Evolutionary conservation across 2,329 filamentous ascomycete genomes (phyloP).

Genomic region (Hymenotorrendiella dingleyae): DNA sequence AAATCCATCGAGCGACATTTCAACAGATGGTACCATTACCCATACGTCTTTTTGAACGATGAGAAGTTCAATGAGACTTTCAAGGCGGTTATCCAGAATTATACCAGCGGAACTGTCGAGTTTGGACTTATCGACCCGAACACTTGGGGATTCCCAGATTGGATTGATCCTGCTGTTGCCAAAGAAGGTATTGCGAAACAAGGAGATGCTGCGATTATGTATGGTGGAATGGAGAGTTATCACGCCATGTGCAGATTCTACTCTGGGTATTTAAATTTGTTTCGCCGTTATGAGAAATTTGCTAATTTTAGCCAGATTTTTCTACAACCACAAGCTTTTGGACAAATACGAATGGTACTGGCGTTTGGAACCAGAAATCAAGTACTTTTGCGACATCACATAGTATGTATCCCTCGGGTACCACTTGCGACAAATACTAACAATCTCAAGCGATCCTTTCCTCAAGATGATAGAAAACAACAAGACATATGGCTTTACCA

Average conservation of each 20-base stretch:
- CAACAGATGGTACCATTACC: slow-evolving; percentile 98
- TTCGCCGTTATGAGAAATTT: background rate
- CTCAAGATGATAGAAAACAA: slow-evolving; percentile 88
- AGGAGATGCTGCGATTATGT: slow-evolving; percentile 97
- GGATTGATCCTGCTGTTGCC: slow-evolving; percentile 89
- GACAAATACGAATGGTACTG: slow-evolving; percentile 99
- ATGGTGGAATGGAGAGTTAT: slow-evolving; percentile 96
- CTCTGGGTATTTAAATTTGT: slow-evolving; percentile 64
- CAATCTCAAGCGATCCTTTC: slow-evolving; percentile 71
- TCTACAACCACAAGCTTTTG: slow-evolving; percentile 93
- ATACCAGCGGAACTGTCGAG: slow-evolving; percentile 82
- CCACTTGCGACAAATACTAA: slow-evolving; percentile 28
- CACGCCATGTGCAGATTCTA: slow-evolving; percentile 99
- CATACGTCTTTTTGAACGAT: slow-evolving; percentile 97
- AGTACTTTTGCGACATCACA: slow-evolving; percentile 99
- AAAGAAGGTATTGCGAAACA: slow-evolving; percentile 96
- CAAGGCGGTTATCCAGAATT: slow-evolving; percentile 79
- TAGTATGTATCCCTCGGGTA: slow-evolving; percentile 55
- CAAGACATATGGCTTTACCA: slow-evolving; percentile 98
- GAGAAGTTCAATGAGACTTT: slow-evolving; percentile 95
- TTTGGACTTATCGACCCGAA: slow-evolving; percentile 87
- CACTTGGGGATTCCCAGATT: slow-evolving; percentile 96
- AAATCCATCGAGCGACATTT: slow-evolving; percentile 98
- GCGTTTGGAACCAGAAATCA: slow-evolving; percentile 98
- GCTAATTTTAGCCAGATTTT: slow-evolving; percentile 54